A percentile compares a stretch with the other conserved stretches of the same genome.
These are phyloP conservation scores for Bruguiera parviflora DNA, from an alignment of 345 rosid species.

Conservation along the genomic window DNA sequence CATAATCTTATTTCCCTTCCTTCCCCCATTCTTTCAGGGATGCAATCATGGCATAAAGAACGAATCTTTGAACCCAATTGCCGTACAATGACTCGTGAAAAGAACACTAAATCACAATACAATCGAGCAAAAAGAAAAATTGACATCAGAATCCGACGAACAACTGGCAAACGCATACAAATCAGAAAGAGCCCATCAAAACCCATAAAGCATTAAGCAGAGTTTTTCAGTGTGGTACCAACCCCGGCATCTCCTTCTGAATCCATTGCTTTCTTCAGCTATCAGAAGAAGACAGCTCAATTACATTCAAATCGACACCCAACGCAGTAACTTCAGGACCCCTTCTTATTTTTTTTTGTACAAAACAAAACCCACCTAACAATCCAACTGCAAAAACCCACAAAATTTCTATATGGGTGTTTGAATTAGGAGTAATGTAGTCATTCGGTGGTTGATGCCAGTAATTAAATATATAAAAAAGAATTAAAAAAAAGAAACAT, in stretches of 20 bases:
- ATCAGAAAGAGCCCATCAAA: not conserved
- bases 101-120: not conserved
- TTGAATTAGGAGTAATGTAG: slow-evolving; percentile 3
- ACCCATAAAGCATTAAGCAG: not conserved
- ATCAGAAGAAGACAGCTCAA: not conserved
- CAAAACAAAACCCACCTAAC: not conserved
- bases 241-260: slow-evolving; percentile 21
- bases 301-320: slow-evolving; percentile 2
- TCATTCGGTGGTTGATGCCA: not conserved
- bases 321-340: not conserved
- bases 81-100: not conserved
- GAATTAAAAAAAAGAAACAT: not conserved
- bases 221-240: slow-evolving; percentile 1
- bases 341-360: not conserved
- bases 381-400: not conserved
- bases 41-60: not conserved
- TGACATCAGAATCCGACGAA: not conserved
- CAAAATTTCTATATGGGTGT: not conserved
- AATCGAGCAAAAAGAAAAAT: not conserved
- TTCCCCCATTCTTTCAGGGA: not conserved
- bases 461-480: not conserved
- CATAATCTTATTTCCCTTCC: not conserved
- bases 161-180: not conserved
- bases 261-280: slow-evolving; percentile 9
- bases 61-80: not conserved